Evolutionary conservation across 495 filamentous ascomycete species (phyloP), one percentile per base, ranked within the genome.

Genomic region (Alectoria sarmentosa): DNA sequence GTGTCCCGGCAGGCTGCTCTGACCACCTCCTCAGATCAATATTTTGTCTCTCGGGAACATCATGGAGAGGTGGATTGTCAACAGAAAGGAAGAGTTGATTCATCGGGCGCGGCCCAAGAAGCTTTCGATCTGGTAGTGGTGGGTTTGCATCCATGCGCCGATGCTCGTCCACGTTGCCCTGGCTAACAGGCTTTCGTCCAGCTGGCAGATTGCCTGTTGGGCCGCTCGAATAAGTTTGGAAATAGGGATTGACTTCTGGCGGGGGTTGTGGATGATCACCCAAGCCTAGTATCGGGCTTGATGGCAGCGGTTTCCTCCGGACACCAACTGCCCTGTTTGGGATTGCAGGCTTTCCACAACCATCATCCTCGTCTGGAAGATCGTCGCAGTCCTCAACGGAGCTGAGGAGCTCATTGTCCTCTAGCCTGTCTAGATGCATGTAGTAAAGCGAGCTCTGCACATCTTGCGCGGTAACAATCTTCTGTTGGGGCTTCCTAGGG

Each of bases 361-460:
- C 28, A 21, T 10, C 30, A 17, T 55, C 52, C 13, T 30, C 26
- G 30, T 55, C 30, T 34, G 30, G 11, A 34, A 9, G 30, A 34
- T 60, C 19, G 11, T 63, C 49, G n/a, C 19, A 41, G 4, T 42
- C 63, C 32, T 60, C 30, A 70, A 21, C 19, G 17, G 71, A 30
- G 72, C 72, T 23, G 76, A 73, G 23, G 63, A 81, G 76, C 63
- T 79, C 77, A 55, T 84, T 81, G 65, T 87, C 83, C 14, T 87
- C 80, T 21, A 83, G 82, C 0, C 82, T 79, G 61, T 93, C 82
- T 42, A 95, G 79, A 73, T 98, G 94, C 42, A 96, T 75, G 71
- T 93, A 97, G 75, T 97, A 98, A 4, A 98, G 80, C 15, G 88
- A 94, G 67, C 86, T 90, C 57, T 88, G 84, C 41, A 98, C 88